These are phyloP conservation scores for Conticribra guillardii DNA, from an alignment of 108 stramenopile species.

Conservation along the genomic window DNA sequence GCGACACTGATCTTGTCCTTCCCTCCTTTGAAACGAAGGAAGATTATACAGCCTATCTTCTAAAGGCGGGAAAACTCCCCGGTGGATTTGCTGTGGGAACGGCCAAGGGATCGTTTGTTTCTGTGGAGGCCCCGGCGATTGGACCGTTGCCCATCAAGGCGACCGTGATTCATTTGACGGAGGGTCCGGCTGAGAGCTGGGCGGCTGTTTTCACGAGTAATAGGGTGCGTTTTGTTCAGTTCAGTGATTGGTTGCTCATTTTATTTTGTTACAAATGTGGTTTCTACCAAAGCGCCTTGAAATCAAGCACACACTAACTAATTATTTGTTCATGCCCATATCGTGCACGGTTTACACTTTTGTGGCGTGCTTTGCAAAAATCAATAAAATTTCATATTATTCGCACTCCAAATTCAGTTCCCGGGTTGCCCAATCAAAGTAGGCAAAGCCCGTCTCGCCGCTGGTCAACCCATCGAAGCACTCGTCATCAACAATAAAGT, in stretches of 20 bases:
- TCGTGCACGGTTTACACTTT: no score
- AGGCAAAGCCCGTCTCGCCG: conserved; percentile 77
- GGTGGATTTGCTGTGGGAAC: conserved; percentile 84
- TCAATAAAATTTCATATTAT: no score
- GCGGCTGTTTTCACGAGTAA: conserved; percentile 87
- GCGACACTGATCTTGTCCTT: conserved; percentile 59
- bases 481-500: conserved; percentile 97
- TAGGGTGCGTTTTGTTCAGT: conserved; percentile 54
- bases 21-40: conserved; percentile 68
- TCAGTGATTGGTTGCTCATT: no score
- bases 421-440: conserved; percentile 94
- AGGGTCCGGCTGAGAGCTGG: conserved; percentile 88
- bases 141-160: conserved; percentile 78
- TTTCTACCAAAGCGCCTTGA: no score
- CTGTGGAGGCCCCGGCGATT: conserved; percentile 79
- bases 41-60: conserved; percentile 70
- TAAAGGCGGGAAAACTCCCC: conserved; percentile 65
- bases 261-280: no score
- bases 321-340: no score
- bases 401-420: no score
- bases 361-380: no score
- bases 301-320: no score
- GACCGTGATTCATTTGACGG: conserved; percentile 84
- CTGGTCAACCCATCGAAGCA: conserved; percentile 83
- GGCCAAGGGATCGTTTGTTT: conserved; percentile 79